phyloP scores from a whole-genome alignment of 2,329 filamentous ascomycete species.

The Pseudocercospora cruenta region DNA sequence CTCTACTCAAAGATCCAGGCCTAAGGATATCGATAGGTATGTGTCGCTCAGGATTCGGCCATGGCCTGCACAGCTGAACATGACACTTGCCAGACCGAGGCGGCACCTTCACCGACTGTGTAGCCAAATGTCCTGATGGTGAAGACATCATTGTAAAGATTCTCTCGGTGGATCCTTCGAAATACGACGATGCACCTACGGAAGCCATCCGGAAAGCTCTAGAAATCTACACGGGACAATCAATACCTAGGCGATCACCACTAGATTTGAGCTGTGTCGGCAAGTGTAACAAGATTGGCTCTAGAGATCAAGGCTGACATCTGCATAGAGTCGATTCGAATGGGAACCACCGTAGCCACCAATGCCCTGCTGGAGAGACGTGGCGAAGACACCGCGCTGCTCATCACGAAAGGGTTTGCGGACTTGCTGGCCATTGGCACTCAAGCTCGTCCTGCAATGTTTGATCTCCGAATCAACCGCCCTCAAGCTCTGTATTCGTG shows the following conservation, averaged over 20 bases:
- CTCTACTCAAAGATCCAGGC: too few relatives aligned
- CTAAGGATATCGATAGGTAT: too few relatives aligned
- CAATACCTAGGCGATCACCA: conserved; percentile 25
- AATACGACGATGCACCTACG: conserved; percentile 39
- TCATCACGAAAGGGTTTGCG: conserved; percentile 81
- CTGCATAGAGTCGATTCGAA: conserved; percentile 27
- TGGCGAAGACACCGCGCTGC: conserved; percentile 79
- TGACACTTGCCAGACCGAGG: conserved; percentile 27
- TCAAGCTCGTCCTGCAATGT: conserved; percentile 83
- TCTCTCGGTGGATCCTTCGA: conserved; percentile 35
- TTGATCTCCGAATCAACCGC: conserved; percentile 81
- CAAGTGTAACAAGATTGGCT: too few relatives aligned
- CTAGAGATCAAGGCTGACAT: too few relatives aligned
- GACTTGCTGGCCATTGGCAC: conserved; percentile 89
- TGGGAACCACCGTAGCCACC: conserved; percentile 77
- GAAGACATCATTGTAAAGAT: conserved; percentile 38
- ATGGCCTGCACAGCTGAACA: too few relatives aligned
- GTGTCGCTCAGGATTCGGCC: too few relatives aligned
- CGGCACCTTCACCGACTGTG: conserved; percentile 38
- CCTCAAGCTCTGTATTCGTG: conserved; percentile 80
- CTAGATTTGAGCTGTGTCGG: too few relatives aligned
- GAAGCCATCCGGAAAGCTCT: conserved; percentile 40
- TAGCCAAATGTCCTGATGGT: conserved; percentile 25
- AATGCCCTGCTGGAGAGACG: conserved; percentile 87
- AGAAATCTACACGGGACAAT: conserved; percentile 26